Evolutionary conservation across 2,329 filamentous ascomycete species (phyloP), one percentile per base, ranked within the genome.

Genomic region (Dactylellina leptospora): DNA sequence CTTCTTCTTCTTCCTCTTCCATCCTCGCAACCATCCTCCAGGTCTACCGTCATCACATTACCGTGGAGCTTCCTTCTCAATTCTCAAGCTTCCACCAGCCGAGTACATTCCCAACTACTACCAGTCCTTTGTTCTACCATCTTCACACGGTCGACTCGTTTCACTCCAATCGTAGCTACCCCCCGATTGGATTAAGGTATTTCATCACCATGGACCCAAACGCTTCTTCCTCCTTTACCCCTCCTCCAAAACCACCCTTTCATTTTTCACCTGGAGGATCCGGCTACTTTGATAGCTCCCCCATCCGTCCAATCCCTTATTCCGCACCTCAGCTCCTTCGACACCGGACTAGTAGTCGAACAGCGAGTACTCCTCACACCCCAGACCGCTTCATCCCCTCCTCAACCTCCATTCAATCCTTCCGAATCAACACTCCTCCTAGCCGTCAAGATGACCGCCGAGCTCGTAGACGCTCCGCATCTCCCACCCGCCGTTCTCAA

Each of bases 341-440:
- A 44, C 66, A 48, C 22, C 30, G 51, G 25, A 71, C 58, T 11
- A 63, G 66, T 45, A 71, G 66, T 47, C 66, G 66, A 13, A 63
- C 66, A 16, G 66, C 58, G 30, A 71, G 66, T 40, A 71, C 51
- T 22, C 66, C 66, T 9, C 30, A 62, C 13, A 70, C 75, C 2
- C 75, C 75, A 25, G 75, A 76, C 40, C 70, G 75, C 13, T 77
- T 76, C 53, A 77, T 77, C 30, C 76, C 76, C n/a, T 72, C 63
- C 22, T 64, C 66, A 16, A 59, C 75, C 36, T 76, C 74, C 16
- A 59, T 75, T n/a, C 74, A 76, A 36, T 75, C 73, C 11, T 77
- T 77, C 27, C 74, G 74, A 22, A 77, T 77, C 71, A 74, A 74
- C 42, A 73, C 74, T 16, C 75, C 76, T 25, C 44, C 75, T n/a